Base-by-base conservation (phyloP, 106 monocot genomes). In the Dendrobium nobile region DNA sequence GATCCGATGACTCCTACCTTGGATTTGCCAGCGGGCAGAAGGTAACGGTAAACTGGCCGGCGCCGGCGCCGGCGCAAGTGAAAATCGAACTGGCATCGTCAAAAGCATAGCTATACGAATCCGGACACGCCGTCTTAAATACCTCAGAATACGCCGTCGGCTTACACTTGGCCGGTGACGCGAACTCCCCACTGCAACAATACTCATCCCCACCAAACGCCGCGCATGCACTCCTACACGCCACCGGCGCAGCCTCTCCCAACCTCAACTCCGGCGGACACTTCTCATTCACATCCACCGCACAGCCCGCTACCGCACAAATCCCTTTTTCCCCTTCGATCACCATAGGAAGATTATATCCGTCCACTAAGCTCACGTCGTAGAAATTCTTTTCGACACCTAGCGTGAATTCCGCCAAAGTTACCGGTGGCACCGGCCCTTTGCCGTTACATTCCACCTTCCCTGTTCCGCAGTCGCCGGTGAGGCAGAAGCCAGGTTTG, bases 211-310 rank as follows among this genome's bases (percentile, higher is more conserved):
- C 54, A 40, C 78, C 81, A 40, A 87, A 84, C 59, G 87, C 87
- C 20, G 58, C 74, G 20, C 87, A 87, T 9, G 87, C 87, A 47
- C 87, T 87, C 79, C 54, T 27, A 44, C 87, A 87, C 41, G 78
- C 87, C 27, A 41, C 77, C 45, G 73, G 5, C n/a, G 82, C 37
- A 37, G 37, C 75, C 41, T 54, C 75, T 37, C 88, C 82, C 4
- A 85, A 79, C 82, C 82, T 89, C 61, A 91, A 78, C 61, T 92
- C 88, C 4, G 75, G 56, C 40, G 91, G 91, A 74, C 91, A 92
- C 26, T 33, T 28, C 64, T 77, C 81, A 80, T 87, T 87, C 58
- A 86, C 51, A 73, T 89, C 84, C 10, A 59, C 84, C 48, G 80
- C 47, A 67, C 86, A 89, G 9, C 87, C 89, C 22, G 89, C 82